These are phyloP conservation scores for Candida coleopterorum DNA, from an alignment of 805 yeast species.

Conservation along the genomic window DNA sequence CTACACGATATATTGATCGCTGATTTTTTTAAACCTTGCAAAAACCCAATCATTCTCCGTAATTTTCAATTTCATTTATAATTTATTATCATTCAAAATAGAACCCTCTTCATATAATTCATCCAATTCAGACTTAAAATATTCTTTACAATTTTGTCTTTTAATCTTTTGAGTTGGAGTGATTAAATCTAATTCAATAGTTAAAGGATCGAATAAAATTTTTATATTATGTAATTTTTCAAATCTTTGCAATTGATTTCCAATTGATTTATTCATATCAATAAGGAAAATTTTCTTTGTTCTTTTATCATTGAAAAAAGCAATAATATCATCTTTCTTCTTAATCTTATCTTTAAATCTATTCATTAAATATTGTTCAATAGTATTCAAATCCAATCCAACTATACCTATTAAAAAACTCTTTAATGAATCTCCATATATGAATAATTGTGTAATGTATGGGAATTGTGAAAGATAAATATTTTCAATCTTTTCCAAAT, in stretches of 20 bases:
- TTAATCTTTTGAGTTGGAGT: conserved; percentile 42
- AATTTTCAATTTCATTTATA: conserved; percentile 10
- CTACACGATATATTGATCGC: too few species aligned
- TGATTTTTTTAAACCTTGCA: too few species aligned
- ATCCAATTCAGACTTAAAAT: conserved; percentile 21
- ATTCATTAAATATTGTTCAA: conserved; percentile 13
- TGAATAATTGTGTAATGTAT: conserved; percentile 23
- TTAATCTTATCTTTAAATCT: conserved; percentile 12
- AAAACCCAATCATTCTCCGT: too few species aligned
- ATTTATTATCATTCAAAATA: conserved; percentile 18
- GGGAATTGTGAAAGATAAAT: conserved; percentile 28
- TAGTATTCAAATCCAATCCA: conserved; percentile 21
- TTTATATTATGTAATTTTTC: conserved; percentile 36
- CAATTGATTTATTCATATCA: conserved; percentile 21
- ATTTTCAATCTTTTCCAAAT: conserved; percentile 38
- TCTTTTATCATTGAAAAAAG: conserved; percentile 19
- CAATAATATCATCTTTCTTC: conserved; percentile 15
- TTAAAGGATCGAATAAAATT: conserved; percentile 36
- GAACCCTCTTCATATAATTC: conserved; percentile 35
- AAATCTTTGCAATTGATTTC: conserved; percentile 25
- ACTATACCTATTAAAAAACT: conserved; percentile 26
- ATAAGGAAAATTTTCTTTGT: conserved; percentile 18
- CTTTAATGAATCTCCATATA: conserved; percentile 29
- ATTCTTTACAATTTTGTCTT: conserved; percentile 32
- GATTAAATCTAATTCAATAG: conserved; percentile 31